Percentiles rank a stretch among this genome's conserved stretches.
These are phyloP conservation scores for Emiliania huxleyi DNA, from an alignment of 78 protist species.

Conservation along the genomic window DNA sequence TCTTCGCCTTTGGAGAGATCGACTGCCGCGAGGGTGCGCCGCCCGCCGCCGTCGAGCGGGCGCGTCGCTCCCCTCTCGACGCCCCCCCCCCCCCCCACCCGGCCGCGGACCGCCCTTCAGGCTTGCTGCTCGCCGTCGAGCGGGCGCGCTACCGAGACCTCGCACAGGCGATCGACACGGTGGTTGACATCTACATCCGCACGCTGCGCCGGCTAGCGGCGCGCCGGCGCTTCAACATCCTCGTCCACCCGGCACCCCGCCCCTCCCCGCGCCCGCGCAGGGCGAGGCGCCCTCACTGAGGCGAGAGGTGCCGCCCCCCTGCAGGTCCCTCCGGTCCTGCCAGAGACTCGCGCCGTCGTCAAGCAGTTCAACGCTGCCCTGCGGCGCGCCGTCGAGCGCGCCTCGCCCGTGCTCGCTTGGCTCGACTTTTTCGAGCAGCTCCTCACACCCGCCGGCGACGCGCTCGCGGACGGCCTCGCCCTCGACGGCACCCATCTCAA, in stretches of 20 bases:
- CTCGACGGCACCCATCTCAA: conserved; percentile 1
- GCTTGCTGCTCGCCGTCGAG: neutral
- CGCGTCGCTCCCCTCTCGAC: too few species aligned
- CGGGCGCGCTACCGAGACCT: conserved; percentile 53
- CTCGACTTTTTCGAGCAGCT: conserved; percentile 70
- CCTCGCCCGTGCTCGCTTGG: conserved; percentile 36
- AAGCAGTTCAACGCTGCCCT: conserved; percentile 47
- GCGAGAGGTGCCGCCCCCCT: too few species aligned
- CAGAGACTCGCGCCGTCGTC: conserved; percentile 69
- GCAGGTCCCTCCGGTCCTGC: conserved; percentile 82
- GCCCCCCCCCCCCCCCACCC: too few species aligned
- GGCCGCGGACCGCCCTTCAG: too few species aligned
- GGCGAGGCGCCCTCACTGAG: too few species aligned
- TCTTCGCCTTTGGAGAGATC: conserved; percentile 84
- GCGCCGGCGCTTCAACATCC: conserved; percentile 21
- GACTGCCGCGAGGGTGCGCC: conserved; percentile 96
- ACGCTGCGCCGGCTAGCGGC: conserved; percentile 42
- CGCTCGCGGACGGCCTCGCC: neutral
- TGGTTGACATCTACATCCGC: conserved; percentile 66
- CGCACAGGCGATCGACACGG: conserved; percentile 65
- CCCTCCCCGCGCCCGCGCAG: too few species aligned
- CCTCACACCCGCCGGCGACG: neutral
- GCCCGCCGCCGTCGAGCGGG: too few species aligned
- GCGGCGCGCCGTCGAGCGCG: neutral
- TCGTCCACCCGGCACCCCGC: conserved; percentile 89